Base-by-base conservation (phyloP, 1,139 yeast genomes). In the Saccharomycopsis phalli region DNA sequence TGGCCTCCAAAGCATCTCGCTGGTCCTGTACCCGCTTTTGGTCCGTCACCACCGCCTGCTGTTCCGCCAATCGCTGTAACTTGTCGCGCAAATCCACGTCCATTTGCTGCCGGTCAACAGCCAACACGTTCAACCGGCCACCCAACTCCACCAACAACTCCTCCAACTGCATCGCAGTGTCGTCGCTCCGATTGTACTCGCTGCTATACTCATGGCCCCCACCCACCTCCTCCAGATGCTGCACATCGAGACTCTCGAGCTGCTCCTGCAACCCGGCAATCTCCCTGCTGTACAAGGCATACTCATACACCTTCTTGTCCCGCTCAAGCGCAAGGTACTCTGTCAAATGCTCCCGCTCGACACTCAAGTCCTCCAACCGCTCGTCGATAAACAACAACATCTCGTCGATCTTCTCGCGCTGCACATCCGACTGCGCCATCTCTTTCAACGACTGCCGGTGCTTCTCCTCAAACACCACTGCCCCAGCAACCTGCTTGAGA, bases 401-500 rank as follows among this genome's bases (percentile, higher is more conserved):
- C 50, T 80, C 87, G 47, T 78, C 84, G 41, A 86, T 84, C 53
- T 87, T 75, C 42, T 71, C 76, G 47, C 80, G 70, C 52, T 86
- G 84, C 48, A 68, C 69, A 47, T 72, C 74, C 0, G 95, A 78
- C 44, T 74, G 77, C 10, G 65, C 66, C 87, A 91, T 83, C 51
- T 86, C 91, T 52, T 79, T 81, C 50, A 71, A 63, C 1, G 95
- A 83, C 45, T 87, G 95, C 45, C 73, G 72, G 43, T 88, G 65
- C 53, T 86, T 83, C 37, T 71, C 66, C 55, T 91, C 98, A 60
- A 91, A 91, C 1, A 88, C 83, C 45, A 79, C 81, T 1, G 97
- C 95, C 13, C 99, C 99, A 38, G 96, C 93, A 25, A 88, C 95
- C 55, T 87, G 95, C 52, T 91, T 87, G 49, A 91, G 65, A 32